Conservation (phyloP, 768 basidiomycete species). For the Gloeostereum incarnatum region DNA sequence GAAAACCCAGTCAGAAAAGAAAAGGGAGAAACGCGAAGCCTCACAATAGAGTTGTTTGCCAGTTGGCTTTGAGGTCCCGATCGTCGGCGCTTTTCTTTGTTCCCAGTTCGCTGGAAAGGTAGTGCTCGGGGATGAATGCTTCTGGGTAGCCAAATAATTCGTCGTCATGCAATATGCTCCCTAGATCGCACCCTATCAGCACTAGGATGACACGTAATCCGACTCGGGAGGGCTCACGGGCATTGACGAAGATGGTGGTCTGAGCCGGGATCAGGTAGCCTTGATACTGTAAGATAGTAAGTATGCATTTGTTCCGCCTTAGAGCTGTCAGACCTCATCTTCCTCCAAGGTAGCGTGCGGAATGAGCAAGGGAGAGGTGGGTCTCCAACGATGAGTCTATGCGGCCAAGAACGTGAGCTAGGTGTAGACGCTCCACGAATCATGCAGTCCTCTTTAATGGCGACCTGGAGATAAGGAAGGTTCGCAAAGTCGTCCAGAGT, state of each 20-base stretch:
- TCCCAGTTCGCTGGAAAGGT: no score
- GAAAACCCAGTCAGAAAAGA: no score
- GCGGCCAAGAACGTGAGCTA: not conserved
- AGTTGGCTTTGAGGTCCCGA: no score
- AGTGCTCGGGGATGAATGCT: no score
- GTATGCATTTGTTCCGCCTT: not conserved
- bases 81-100: no score
- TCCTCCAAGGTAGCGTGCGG: not conserved
- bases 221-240: no score
- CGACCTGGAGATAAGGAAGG: constrained; percentile 15
- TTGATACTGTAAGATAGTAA: constrained; percentile 1
- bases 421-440: not conserved
- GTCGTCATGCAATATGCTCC: no score
- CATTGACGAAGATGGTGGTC: constrained; percentile 6
- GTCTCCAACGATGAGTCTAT: not conserved
- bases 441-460: constrained; percentile 10
- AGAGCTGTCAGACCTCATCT: not conserved
- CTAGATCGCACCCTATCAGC: no score
- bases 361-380: not conserved
- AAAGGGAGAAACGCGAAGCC: no score
- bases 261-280: constrained; percentile 7
- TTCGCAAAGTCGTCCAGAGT: constrained; percentile 10
- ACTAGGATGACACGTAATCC: no score
- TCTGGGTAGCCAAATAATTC: no score
- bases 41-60: no score